Conservation (phyloP, 345 rosid species). For the Rhodamnia rubescens region DNA sequence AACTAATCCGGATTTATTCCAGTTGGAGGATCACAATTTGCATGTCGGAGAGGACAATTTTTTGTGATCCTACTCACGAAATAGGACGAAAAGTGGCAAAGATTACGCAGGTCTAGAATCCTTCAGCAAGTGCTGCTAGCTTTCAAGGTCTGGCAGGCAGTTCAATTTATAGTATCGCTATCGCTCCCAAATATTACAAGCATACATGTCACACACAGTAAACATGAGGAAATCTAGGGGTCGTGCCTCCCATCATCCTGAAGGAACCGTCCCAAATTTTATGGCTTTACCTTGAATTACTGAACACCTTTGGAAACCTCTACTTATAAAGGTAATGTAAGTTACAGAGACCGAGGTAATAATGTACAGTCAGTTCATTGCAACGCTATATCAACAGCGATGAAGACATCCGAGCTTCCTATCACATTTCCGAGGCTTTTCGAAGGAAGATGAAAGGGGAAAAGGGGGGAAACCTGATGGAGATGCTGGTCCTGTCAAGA, state of each 20-base stretch:
- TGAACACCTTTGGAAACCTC: not conserved
- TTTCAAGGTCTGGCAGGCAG: not conserved
- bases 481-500: slow-evolving; percentile 7
- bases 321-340: not conserved
- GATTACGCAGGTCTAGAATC: not conserved
- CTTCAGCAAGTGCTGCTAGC: not conserved
- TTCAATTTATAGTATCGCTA: not conserved
- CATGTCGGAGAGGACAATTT: not conserved
- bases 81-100: not conserved
- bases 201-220: not conserved
- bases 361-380: not conserved
- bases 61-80: not conserved
- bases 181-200: not conserved
- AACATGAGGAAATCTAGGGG: not conserved
- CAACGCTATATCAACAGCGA: not conserved
- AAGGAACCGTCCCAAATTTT: not conserved
- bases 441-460: not conserved
- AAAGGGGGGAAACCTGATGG: not conserved
- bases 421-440: not conserved
- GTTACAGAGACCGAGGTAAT: not conserved
- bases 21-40: not conserved
- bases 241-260: not conserved
- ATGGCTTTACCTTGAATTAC: not conserved
- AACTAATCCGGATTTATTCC: not conserved
- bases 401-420: not conserved